Percentiles rank a stretch among this genome's conserved stretches.
Conservation (phyloP, 768 basidiomycete species). For the Sarcomyxa edulis region DNA sequence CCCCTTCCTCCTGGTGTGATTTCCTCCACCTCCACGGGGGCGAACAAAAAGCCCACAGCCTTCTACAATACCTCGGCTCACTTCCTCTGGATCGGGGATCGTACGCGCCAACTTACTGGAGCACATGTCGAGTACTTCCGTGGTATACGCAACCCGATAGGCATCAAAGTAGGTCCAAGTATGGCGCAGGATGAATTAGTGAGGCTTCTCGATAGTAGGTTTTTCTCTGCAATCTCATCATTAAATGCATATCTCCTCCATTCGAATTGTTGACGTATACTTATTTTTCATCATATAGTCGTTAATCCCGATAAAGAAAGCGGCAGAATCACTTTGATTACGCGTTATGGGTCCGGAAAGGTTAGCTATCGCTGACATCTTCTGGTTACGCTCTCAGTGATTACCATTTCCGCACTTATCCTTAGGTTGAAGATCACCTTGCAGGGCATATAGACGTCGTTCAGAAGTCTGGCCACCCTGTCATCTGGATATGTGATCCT, state of each 20-base stretch:
- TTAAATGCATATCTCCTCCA: no score
- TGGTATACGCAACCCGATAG: slow-evolving; percentile 89
- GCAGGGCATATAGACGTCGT: slow-evolving; percentile 81
- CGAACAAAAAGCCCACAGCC: slow-evolving; percentile 24
- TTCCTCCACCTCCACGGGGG: slow-evolving; percentile 7
- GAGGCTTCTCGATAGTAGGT: slow-evolving; percentile 67
- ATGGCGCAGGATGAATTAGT: slow-evolving; percentile 79
- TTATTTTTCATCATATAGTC: slow-evolving; percentile 38
- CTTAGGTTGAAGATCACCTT: slow-evolving; percentile 70
- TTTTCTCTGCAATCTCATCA: background rate
- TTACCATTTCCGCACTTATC: slow-evolving; percentile 4
- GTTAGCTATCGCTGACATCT: slow-evolving; percentile 27
- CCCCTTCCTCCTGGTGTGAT: slow-evolving; percentile 28
- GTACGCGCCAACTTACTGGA: slow-evolving; percentile 86
- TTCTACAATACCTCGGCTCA: slow-evolving; percentile 91
- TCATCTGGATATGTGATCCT: slow-evolving; percentile 93
- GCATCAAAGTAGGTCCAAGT: slow-evolving; percentile 92
- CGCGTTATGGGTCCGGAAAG: slow-evolving; percentile 88
- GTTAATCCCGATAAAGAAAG: slow-evolving; percentile 81
- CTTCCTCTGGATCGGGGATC: slow-evolving; percentile 96
- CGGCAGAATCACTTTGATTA: slow-evolving; percentile 87
- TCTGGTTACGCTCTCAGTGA: background rate
- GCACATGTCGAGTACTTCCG: slow-evolving; percentile 96
- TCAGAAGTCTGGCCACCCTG: slow-evolving; percentile 74
- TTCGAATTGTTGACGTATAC: background rate